Base-by-base conservation (phyloP, 1,284 basidiomycete genomes). In the Naganishia sp. region DNA sequence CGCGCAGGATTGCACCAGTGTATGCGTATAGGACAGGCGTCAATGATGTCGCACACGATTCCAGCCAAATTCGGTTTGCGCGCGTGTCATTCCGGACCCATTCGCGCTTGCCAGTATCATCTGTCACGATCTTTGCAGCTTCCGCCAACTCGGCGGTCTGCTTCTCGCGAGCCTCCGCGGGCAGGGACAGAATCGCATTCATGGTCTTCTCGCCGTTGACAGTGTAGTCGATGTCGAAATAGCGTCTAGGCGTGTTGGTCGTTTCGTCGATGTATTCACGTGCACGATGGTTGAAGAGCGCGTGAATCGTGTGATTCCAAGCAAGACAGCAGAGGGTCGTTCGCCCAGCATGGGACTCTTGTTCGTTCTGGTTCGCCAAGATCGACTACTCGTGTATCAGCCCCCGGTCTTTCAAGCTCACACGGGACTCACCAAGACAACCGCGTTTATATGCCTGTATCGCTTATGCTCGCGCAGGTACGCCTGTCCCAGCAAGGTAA, bases 251-350 rank as follows among this genome's bases (percentile, higher is more conserved):
- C 51, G 58, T 35, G 39, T 43, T 46, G 13, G 49, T 18, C 31
- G 39, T 17, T 47, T 61, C 51, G 31, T 46, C 42, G 23, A 58
- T 21, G 35, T 50, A 47, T 5, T 55, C 18, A 25, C 58, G 41
- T n/a, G 54, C 53, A 28, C 54, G 25, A 23, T 51, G 31, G 18
- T 61, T 65, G 41, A 66, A 42, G 28, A 63, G 51, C 5, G 77
- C 73, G 68, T 80, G 71, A 18, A 80, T 73, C 39, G 76, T 76
- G 55, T 80, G 79, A 54, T 74, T 72, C 78, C 78, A 81, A 0
- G 78, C 78, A 0, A 72, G 67, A 21, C 75, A 67, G 28, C 63
- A 68, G 6, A 71, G 41, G 45, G 42, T 41, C 25, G 51, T 47
- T 18, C 63, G 63, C 4, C 63, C 56, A 6, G 67, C 31, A 42